A percentile compares a stretch with the other conserved stretches of the same genome.
Evolutionary conservation across 805 yeast genomes (phyloP).

Genomic region (Grigorovia humatica): DNA sequence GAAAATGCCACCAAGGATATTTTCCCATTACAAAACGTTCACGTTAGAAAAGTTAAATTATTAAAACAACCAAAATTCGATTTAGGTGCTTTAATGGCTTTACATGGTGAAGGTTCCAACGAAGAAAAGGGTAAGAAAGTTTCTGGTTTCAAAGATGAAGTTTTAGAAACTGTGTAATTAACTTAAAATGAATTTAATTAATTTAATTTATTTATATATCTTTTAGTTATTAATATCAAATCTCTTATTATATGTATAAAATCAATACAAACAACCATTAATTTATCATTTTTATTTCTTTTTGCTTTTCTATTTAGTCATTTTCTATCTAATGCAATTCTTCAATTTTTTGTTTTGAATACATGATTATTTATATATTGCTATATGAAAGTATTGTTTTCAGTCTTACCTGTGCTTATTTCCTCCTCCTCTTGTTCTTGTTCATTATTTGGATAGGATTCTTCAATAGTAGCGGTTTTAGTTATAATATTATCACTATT

Average conservation of each 20-base stretch:
- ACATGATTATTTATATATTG: no score
- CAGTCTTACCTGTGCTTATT: no score
- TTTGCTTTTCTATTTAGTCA: neutral
- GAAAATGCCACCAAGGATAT: constrained; percentile 90
- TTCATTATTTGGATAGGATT: no score
- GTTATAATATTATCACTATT: neutral
- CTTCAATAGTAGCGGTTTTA: no score
- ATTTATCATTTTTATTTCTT: neutral
- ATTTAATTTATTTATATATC: neutral
- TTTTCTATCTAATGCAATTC: no score
- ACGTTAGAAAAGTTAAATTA: constrained; percentile 96
- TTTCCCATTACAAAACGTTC: constrained; percentile 96
- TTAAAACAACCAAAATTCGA: constrained; percentile 98
- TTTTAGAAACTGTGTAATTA: constrained; percentile 86
- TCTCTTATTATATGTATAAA: constrained; percentile 1
- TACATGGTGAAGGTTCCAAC: constrained; percentile 88
- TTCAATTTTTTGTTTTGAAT: no score
- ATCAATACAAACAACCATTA: constrained; percentile 1
- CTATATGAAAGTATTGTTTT: no score
- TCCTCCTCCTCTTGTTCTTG: no score
- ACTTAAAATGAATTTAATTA: neutral
- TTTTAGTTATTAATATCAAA: neutral
- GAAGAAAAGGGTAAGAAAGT: constrained; percentile 97
- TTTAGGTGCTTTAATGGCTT: constrained; percentile 87
- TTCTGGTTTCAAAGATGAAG: constrained; percentile 93